phyloP scores from a whole-genome alignment of 1,139 yeast species.

The Debaryomycetaceae sp. region DNA sequence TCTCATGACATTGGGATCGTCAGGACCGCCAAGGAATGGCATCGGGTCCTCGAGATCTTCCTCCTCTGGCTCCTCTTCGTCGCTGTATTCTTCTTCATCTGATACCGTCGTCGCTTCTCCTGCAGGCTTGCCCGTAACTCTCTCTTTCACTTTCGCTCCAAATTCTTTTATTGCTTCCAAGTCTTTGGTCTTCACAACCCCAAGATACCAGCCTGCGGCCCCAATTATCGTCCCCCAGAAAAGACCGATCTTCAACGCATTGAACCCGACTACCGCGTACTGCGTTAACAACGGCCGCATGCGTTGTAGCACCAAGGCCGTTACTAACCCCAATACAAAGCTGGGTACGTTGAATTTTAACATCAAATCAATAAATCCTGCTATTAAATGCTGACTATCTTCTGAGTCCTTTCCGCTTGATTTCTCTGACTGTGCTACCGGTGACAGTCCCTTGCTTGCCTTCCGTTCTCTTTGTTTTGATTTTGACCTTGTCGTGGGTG shows the following conservation, averaged over 20 bases:
- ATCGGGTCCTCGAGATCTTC: constrained; percentile 5
- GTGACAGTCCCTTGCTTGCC: constrained; percentile 1
- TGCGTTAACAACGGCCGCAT: constrained; percentile 19
- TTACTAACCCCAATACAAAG: constrained; percentile 27
- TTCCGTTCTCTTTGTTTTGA: constrained; percentile 2
- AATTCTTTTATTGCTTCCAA: constrained; percentile 10
- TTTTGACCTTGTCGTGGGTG: neutral
- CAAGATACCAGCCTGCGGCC: constrained; percentile 30
- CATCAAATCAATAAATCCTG: constrained; percentile 2
- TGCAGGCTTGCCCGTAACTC: constrained; percentile 6
- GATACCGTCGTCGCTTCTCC: neutral
- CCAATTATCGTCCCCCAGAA: constrained; percentile 26
- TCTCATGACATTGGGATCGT: neutral
- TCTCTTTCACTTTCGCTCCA: constrained; percentile 7
- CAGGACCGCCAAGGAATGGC: neutral
- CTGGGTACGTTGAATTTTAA: constrained; percentile 28
- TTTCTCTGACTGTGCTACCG: neutral
- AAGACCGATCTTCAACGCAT: constrained; percentile 21
- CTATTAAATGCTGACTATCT: neutral
- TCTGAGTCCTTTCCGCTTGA: neutral
- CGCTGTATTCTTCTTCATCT: constrained; percentile 6
- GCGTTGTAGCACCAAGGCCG: constrained; percentile 19
- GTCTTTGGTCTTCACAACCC: constrained; percentile 24
- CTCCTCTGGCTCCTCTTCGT: constrained; percentile 5
- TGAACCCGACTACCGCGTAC: constrained; percentile 18